These are phyloP conservation scores for Xanthoconium separans DNA, from an alignment of 1,284 basidiomycete genomes.

Conservation along the genomic window DNA sequence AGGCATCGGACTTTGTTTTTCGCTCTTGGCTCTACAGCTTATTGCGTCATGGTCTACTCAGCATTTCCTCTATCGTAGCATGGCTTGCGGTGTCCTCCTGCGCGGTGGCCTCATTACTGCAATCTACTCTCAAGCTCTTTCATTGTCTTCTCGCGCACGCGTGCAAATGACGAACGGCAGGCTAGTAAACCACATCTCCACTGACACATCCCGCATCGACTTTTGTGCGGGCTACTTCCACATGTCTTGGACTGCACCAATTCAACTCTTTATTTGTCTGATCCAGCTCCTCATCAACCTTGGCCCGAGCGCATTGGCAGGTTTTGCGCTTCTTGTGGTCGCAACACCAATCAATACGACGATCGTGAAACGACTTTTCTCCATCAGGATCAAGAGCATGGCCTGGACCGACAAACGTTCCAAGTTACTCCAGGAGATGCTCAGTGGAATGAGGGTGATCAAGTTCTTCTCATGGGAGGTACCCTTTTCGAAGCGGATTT, in stretches of 20 bases:
- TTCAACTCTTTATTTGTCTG: conserved; percentile 72
- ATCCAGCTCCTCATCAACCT: conserved; percentile 69
- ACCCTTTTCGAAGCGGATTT: conserved; percentile 73
- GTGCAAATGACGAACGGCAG: conserved; percentile 82
- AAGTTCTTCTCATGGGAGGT: conserved; percentile 86
- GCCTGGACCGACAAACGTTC: conserved; percentile 88
- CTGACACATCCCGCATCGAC: conserved; percentile 89
- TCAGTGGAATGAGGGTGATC: conserved; percentile 87
- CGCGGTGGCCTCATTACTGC: conserved; percentile 88
- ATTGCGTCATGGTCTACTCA: conserved; percentile 69
- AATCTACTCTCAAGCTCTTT: conserved; percentile 81
- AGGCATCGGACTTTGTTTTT: conserved; percentile 76
- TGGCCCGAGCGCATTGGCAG: conserved; percentile 80
- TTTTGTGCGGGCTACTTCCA: conserved; percentile 86
- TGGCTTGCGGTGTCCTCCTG: conserved; percentile 76
- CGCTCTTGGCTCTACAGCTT: conserved; percentile 70
- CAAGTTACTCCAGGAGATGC: conserved; percentile 79
- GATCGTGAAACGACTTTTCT: conserved; percentile 77
- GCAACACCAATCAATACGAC: conserved; percentile 61
- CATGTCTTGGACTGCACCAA: conserved; percentile 74
- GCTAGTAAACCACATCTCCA: conserved; percentile 91
- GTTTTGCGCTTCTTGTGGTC: conserved; percentile 79
- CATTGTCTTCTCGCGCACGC: conserved; percentile 80
- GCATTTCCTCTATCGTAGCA: conserved; percentile 79
- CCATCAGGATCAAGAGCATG: conserved; percentile 76